These are phyloP conservation scores for Mortierella sp. DNA, from an alignment of 371 early-diverging fungal species.

Conservation along the genomic window DNA sequence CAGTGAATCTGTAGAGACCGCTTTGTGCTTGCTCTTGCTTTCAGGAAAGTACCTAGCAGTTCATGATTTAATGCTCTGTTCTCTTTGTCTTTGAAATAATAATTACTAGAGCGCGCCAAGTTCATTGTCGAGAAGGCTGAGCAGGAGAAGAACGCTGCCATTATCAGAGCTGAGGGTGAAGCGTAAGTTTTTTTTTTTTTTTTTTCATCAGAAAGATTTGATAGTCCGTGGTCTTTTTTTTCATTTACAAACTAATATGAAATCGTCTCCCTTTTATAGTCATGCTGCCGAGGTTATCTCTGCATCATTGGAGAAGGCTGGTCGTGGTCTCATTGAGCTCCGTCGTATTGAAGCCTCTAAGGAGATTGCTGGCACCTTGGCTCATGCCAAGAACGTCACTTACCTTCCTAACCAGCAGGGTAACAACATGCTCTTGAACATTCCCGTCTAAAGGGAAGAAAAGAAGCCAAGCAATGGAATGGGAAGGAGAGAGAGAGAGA, in stretches of 20 bases:
- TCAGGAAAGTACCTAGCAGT: too few species aligned
- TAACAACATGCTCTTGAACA: slow-evolving; percentile 53
- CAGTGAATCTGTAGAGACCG: not conserved
- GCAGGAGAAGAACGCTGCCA: slow-evolving; percentile 97
- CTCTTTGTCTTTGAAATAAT: not conserved
- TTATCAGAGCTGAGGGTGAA: slow-evolving; percentile 99
- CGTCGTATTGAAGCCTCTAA: slow-evolving; percentile 97
- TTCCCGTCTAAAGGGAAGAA: slow-evolving; percentile 42
- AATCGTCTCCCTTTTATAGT: slow-evolving; percentile 10
- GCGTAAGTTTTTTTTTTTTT: slow-evolving; percentile 58
- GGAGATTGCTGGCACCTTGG: slow-evolving; percentile 94
- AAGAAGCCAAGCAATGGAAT: too few species aligned
- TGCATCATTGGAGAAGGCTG: slow-evolving; percentile 88
- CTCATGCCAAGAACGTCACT: slow-evolving; percentile 87
- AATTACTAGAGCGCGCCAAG: slow-evolving; percentile 46
- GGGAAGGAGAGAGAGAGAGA: too few species aligned
- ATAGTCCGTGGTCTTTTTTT: too few species aligned
- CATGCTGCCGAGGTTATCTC: slow-evolving; percentile 91
- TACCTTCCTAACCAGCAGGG: slow-evolving; percentile 84
- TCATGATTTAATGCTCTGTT: not conserved
- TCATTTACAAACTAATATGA: too few species aligned
- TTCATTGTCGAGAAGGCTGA: slow-evolving; percentile 79
- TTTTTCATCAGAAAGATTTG: not conserved
- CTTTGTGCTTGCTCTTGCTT: too few species aligned
- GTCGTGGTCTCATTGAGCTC: slow-evolving; percentile 92